These are phyloP conservation scores for Rhizopus arrhizus DNA, from an alignment of 371 early-diverging fungal species.

Conservation along the genomic window DNA sequence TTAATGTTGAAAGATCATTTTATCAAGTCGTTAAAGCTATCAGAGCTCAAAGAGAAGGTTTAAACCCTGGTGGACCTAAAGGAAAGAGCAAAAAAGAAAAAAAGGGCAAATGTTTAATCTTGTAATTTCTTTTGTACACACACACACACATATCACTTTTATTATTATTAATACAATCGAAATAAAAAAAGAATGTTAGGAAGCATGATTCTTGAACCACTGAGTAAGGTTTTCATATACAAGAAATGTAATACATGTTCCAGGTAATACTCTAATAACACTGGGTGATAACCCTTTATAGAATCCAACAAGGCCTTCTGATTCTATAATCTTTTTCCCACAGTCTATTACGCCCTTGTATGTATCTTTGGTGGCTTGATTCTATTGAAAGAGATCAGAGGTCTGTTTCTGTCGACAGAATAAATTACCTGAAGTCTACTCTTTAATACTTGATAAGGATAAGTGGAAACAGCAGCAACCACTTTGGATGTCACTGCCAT, in stretches of 20 bases:
- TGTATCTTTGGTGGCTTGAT: constrained; percentile 40
- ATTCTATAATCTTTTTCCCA: constrained; percentile 66
- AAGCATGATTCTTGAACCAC: constrained; percentile 65
- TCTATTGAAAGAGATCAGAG: constrained; percentile 18
- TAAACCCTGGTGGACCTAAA: constrained; percentile 28
- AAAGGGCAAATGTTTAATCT: constrained; percentile 40
- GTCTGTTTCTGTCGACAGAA: neutral
- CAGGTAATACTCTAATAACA: constrained; percentile 89
- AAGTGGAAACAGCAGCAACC: constrained; percentile 85
- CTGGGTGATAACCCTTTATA: constrained; percentile 95
- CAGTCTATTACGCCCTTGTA: constrained; percentile 76
- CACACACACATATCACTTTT: neutral
- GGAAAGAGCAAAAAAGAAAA: constrained; percentile 41
- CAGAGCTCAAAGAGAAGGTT: constrained; percentile 50
- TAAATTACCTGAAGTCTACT: constrained; percentile 78
- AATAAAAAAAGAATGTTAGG: constrained; percentile 15
- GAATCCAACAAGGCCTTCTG: constrained; percentile 86
- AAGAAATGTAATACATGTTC: constrained; percentile 93
- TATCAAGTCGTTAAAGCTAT: constrained; percentile 63
- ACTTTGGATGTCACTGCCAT: constrained; percentile 91
- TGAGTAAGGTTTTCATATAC: constrained; percentile 89
- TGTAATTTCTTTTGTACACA: constrained; percentile 23
- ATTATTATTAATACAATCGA: neutral
- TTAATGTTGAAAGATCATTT: constrained; percentile 76
- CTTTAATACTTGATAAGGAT: constrained; percentile 93